Evolutionary conservation across 1,284 basidiomycete species (phyloP), one percentile per base, ranked within the genome.

Genomic region (Pseudozyma hubeiensis): DNA sequence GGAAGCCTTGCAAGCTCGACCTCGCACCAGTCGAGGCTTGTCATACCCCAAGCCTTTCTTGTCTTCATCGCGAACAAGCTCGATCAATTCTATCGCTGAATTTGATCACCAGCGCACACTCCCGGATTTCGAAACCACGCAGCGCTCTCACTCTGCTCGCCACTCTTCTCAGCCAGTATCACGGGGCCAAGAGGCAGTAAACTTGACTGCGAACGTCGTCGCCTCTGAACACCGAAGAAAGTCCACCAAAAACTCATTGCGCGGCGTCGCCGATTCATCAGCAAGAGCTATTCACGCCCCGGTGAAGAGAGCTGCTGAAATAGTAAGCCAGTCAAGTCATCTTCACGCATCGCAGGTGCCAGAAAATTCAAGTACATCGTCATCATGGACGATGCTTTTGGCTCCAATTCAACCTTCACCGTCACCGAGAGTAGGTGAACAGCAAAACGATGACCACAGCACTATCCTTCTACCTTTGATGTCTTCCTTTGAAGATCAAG

Each of bases 21-120:
- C 66, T 30, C 53, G 56, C n/a, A 69, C 60, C 5, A 69, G 66
- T n/a, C 30, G 66, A 16, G 66, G 66, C 0, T 13, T 60, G 39
- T 48, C 24, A 11, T 14, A 50, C 10, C 66, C 37, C 7, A 59
- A 64, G 29, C 60, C 60, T 3, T 69, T 64, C 34, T 49, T 64
- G 5, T 69, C 66, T 14, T 59, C 55, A 11, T 62, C 59, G 2
- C 59, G 56, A 3, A 34, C 65, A 7, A 55, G 60, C 0, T 62
- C 54, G 1, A 68, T 68, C 10, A 52, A 54, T 3, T 68, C 65
- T 0, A 62, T 63, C 5, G 47, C 53, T 13, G 34, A 63, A 24
- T 34, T 53, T 29, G 56, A 49, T 5, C 5, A 24, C 10, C 17
- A 46, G 8, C 16, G 7, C 2, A 1, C 40, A 41, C 40, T 7